Evolutionary conservation across 1,284 basidiomycete species (phyloP).

Genomic region (Pterulicium gracile): DNA sequence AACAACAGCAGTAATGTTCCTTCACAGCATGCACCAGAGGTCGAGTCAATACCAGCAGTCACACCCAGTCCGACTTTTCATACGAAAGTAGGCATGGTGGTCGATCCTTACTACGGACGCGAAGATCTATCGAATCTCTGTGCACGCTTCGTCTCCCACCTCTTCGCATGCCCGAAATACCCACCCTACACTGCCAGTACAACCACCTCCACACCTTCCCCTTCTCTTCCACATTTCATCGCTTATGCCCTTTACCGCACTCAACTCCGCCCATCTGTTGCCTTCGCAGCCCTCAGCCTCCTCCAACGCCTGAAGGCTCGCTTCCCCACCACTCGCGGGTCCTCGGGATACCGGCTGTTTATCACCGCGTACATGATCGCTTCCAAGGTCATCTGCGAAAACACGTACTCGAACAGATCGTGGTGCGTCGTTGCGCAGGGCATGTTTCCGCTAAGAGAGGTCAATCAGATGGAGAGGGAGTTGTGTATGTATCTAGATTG

Average conservation of each 20-base stretch:
- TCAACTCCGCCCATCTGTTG: slow-evolving; percentile 67
- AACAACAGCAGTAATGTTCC: no score
- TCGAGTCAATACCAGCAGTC: no score
- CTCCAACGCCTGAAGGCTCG: slow-evolving; percentile 82
- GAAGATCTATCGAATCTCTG: slow-evolving; percentile 56
- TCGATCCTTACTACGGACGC: slow-evolving; percentile 74
- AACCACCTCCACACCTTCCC: slow-evolving; percentile 17
- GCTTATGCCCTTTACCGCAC: slow-evolving; percentile 88
- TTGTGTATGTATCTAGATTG: slow-evolving; percentile 32
- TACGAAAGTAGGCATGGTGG: no score
- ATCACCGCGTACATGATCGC: slow-evolving; percentile 93
- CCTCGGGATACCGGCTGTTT: slow-evolving; percentile 84
- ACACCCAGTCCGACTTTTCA: no score
- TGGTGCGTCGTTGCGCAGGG: slow-evolving; percentile 91
- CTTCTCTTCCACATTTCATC: slow-evolving; percentile 70
- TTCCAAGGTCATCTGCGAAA: slow-evolving; percentile 87
- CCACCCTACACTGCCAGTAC: slow-evolving; percentile 40
- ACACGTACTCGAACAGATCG: slow-evolving; percentile 93
- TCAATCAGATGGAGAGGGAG: slow-evolving; percentile 94
- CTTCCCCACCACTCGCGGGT: slow-evolving; percentile 86
- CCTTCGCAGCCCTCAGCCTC: slow-evolving; percentile 29
- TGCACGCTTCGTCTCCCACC: slow-evolving; percentile 69
- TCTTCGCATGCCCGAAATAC: slow-evolving; percentile 66
- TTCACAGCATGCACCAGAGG: no score
- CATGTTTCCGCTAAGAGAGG: slow-evolving; percentile 83